phyloP scores from a whole-genome alignment of 352 stramenopile species.

The Globisporangium ultimum region DNA sequence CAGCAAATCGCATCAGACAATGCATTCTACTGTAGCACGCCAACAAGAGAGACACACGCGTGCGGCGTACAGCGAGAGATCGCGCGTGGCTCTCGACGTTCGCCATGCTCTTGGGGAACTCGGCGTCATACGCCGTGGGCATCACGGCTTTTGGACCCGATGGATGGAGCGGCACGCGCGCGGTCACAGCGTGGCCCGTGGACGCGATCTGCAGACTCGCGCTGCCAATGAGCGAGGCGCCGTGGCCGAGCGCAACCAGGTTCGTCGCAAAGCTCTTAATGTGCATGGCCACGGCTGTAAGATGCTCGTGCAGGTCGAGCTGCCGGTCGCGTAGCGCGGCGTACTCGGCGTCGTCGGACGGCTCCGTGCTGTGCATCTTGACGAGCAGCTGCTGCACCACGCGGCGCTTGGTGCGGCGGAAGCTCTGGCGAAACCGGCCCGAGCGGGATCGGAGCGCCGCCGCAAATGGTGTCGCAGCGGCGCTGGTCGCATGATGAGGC shows the following conservation, averaged over 20 bases:
- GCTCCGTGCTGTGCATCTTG: slow-evolving; percentile 36
- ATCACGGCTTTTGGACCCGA: no score
- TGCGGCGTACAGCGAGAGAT: slow-evolving; percentile 7
- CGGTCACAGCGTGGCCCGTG: neutral
- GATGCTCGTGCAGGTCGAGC: slow-evolving; percentile 24
- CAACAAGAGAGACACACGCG: neutral
- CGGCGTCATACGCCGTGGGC: slow-evolving; percentile 13
- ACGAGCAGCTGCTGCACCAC: slow-evolving; percentile 45
- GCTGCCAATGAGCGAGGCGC: slow-evolving; percentile 26
- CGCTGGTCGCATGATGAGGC: neutral
- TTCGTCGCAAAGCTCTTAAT: slow-evolving; percentile 44
- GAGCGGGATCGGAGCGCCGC: neutral
- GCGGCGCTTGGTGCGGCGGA: slow-evolving; percentile 39
- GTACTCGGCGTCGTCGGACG: slow-evolving; percentile 40
- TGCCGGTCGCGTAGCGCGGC: slow-evolving; percentile 25
- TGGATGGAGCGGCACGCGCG: no score
- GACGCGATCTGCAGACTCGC: slow-evolving; percentile 20
- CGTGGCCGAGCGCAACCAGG: slow-evolving; percentile 32
- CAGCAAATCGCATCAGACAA: slow-evolving; percentile 5
- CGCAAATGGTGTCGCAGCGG: neutral
- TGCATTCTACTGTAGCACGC: neutral
- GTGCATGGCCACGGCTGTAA: slow-evolving; percentile 24
- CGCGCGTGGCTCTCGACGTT: slow-evolving; percentile 11
- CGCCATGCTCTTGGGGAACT: slow-evolving; percentile 20
- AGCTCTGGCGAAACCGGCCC: slow-evolving; percentile 22